These are phyloP conservation scores for Erysimum cheiranthoides DNA, from an alignment of 345 rosid genomes.

Conservation along the genomic window DNA sequence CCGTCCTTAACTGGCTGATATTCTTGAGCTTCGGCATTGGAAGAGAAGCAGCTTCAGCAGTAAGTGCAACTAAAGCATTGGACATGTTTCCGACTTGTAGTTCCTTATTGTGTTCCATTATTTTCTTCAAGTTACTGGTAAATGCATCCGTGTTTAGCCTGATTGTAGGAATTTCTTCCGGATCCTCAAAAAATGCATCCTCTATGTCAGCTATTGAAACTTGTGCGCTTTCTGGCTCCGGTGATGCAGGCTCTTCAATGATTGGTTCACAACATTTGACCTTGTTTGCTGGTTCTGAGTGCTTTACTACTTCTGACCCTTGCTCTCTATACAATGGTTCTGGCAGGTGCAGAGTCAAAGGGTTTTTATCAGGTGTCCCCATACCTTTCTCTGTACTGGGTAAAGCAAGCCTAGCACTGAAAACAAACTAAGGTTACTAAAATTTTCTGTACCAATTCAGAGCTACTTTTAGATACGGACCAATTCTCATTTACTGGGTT, in stretches of 20 bases:
- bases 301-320: conserved; percentile 41
- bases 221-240: conserved; percentile 62
- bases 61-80: conserved; percentile 79
- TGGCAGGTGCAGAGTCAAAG: conserved; percentile 55
- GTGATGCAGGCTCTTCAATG: conserved; percentile 87
- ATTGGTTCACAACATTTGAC: conserved; percentile 66
- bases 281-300: conserved; percentile 41
- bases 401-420: conserved; percentile 89
- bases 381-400: conserved; percentile 67
- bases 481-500: neutral
- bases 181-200: conserved; percentile 65
- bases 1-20: conserved; percentile 84
- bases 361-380: conserved; percentile 49
- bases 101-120: conserved; percentile 69
- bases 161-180: conserved; percentile 84
- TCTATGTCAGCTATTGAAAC: conserved; percentile 67
- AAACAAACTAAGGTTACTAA: conserved; percentile 16
- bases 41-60: conserved; percentile 76
- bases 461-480: conserved; percentile 12
- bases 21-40: conserved; percentile 86
- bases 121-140: conserved; percentile 66
- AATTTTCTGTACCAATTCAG: neutral
- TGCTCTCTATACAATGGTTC: conserved; percentile 47
- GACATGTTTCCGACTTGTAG: conserved; percentile 75
- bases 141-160: conserved; percentile 73